A percentile compares a stretch with the other conserved stretches of the same genome.
Evolutionary conservation across 2,329 filamentous ascomycete species (phyloP).

Genomic region (Botrytis galanthina): DNA sequence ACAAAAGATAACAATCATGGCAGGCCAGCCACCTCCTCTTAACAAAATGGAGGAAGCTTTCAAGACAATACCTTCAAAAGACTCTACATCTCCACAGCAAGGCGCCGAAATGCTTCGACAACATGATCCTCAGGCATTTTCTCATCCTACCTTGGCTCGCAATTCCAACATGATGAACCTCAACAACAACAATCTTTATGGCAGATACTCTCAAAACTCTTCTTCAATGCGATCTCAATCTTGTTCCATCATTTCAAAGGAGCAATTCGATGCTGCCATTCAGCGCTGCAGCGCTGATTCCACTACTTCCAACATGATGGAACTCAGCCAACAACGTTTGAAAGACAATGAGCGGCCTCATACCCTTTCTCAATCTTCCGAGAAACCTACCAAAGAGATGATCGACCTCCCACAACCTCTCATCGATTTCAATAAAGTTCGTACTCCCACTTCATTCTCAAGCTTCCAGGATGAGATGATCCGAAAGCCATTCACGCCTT

Average conservation of each 20-base stretch:
- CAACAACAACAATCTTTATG: not conserved
- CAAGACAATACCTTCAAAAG: not conserved
- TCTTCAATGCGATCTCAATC: too few species aligned
- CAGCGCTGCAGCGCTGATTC: too few species aligned
- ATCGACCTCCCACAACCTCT: not conserved
- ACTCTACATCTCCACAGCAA: not conserved
- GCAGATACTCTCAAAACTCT: not conserved
- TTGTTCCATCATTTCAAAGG: too few species aligned
- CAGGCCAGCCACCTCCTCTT: not conserved
- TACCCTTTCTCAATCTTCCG: too few species aligned
- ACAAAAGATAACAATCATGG: not conserved
- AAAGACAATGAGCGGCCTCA: not conserved
- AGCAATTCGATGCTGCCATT: too few species aligned
- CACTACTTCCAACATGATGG: not conserved
- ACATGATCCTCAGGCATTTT: not conserved
- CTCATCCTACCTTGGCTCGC: rapidly evolving
- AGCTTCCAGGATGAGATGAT: not conserved
- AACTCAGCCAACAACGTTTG: not conserved
- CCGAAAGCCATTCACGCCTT: not conserved
- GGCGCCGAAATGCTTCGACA: rapidly evolving
- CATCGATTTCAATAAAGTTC: not conserved
- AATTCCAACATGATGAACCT: not conserved
- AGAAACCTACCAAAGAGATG: not conserved
- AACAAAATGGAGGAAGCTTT: not conserved
- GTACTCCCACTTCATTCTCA: rapidly evolving